phyloP scores from a whole-genome alignment of 208 protist genomes.

The Histomonas meleagridis region DNA sequence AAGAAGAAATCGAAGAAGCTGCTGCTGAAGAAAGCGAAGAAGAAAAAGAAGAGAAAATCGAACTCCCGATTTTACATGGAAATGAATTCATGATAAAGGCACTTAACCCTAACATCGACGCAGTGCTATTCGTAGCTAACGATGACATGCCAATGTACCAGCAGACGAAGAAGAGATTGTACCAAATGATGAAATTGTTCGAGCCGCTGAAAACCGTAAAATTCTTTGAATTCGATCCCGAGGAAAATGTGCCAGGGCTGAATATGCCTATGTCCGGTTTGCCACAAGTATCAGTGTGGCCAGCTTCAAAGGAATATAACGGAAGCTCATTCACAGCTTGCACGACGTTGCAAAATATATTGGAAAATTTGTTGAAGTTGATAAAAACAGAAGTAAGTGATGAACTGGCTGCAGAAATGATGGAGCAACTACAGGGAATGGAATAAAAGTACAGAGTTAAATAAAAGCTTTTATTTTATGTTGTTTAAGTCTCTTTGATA shows the following conservation, averaged over 20 bases:
- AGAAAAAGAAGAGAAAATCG: no score
- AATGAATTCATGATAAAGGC: not conserved
- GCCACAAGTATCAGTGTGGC: conserved; percentile 6
- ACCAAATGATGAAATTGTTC: not conserved
- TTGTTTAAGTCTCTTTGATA: no score
- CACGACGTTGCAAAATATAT: no score
- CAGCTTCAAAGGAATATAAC: not conserved
- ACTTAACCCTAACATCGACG: not conserved
- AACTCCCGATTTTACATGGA: not conserved
- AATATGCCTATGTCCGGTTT: not conserved
- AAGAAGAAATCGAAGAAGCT: no score
- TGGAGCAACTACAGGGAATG: no score
- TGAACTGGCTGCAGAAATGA: no score
- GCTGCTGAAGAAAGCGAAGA: no score
- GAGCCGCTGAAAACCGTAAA: not conserved
- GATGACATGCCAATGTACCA: not conserved
- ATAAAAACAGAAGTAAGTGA: no score
- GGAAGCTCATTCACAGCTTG: not conserved
- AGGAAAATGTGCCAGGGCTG: not conserved
- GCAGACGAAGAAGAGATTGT: not conserved
- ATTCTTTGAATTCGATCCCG: not conserved
- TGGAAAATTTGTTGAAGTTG: no score
- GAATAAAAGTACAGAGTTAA: no score
- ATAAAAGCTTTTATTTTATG: no score
- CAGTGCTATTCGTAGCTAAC: not conserved